Conservation (phyloP, 805 yeast species). For the Candida coquimbonensis region DNA sequence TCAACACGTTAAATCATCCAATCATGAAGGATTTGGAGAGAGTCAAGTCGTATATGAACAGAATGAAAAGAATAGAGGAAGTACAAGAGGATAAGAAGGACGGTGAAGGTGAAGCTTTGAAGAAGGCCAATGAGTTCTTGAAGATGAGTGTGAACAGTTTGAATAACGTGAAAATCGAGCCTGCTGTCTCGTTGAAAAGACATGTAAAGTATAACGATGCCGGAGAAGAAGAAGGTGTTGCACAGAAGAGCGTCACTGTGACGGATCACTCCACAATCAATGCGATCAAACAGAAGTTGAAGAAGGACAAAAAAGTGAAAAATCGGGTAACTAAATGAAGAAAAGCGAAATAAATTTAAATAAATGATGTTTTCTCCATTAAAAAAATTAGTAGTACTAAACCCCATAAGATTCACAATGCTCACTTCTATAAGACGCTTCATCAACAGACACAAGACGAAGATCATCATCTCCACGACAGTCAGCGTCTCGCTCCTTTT, state of each 20-base stretch:
- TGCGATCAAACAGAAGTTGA: too few relatives aligned
- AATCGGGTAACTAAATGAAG: background rate
- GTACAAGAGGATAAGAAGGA: conserved; percentile 10
- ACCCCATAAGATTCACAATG: background rate
- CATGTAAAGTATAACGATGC: too few relatives aligned
- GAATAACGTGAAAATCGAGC: conserved; percentile 19
- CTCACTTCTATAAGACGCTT: conserved; percentile 23
- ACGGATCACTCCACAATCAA: too few relatives aligned
- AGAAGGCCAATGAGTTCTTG: conserved; percentile 41
- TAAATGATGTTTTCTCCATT: too few relatives aligned
- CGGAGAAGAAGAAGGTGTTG: too few relatives aligned
- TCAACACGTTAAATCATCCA: conserved; percentile 49
- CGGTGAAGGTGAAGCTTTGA: conserved; percentile 22
- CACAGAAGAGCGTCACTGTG: too few relatives aligned
- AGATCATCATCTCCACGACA: conserved; percentile 22
- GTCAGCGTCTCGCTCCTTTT: conserved; percentile 33
- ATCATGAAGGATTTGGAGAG: conserved; percentile 61
- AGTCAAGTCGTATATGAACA: conserved; percentile 61
- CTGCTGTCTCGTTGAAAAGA: conserved; percentile 40
- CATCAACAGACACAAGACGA: conserved; percentile 37
- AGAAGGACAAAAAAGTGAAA: too few relatives aligned
- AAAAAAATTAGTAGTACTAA: too few relatives aligned
- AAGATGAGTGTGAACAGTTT: conserved; percentile 7
- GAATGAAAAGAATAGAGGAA: conserved; percentile 30
- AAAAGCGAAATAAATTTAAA: background rate